Percentiles rank a stretch among this genome's conserved stretches.
Conservation (phyloP, 2,329 filamentous ascomycete genomes). For the Phialophora tarda region DNA sequence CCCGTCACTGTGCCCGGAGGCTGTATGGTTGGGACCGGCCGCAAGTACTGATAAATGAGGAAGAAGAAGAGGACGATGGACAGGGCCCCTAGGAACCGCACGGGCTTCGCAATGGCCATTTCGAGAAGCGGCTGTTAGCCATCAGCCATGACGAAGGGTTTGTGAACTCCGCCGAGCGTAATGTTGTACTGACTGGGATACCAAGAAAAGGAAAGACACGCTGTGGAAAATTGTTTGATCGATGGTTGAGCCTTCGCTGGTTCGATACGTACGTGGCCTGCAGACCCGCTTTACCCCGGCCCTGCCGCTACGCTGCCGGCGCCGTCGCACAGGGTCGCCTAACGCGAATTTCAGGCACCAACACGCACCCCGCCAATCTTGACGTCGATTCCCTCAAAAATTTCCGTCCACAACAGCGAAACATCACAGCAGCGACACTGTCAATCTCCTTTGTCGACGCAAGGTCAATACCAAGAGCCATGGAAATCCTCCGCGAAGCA, state of each 20-base stretch:
- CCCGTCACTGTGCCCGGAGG: conserved; percentile 41
- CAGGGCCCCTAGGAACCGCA: conserved; percentile 75
- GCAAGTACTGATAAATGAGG: conserved; percentile 75
- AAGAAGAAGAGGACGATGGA: conserved; percentile 77
- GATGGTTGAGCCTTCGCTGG: not conserved
- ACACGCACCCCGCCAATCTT: not conserved
- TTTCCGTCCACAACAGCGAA: not conserved
- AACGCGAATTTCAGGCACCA: not conserved
- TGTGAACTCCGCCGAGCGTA: not conserved
- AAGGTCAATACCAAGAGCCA: conserved; percentile 35
- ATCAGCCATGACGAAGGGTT: conserved; percentile 21
- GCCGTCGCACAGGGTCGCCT: not conserved
- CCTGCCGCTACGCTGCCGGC: not conserved
- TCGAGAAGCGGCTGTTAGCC: conserved; percentile 28
- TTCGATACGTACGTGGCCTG: not conserved
- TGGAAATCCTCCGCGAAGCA: conserved; percentile 51
- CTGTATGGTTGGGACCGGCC: conserved; percentile 55
- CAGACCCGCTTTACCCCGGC: conserved; percentile 6
- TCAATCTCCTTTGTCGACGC: not conserved
- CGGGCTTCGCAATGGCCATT: conserved; percentile 86
- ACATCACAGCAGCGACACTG: not conserved
- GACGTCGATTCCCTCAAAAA: conserved; percentile 5
- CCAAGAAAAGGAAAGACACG: not conserved
- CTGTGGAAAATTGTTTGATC: conserved; percentile 1
- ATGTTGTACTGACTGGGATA: not conserved